Conservation (phyloP, 2,329 filamentous ascomycete species). For the Metarhizium humberi region DNA sequence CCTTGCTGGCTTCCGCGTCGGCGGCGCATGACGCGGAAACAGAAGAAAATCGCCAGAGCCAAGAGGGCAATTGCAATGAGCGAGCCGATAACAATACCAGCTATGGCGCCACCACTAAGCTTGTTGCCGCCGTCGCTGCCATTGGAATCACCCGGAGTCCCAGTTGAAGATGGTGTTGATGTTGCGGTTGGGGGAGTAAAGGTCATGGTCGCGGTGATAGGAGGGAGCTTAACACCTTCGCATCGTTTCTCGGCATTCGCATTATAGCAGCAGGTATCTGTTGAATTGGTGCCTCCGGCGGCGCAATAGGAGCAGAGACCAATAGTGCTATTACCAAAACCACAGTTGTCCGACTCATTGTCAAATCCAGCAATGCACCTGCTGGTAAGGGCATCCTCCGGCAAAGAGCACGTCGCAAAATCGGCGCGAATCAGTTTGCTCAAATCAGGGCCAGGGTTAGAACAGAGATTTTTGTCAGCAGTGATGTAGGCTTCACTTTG, state of each 20-base stretch:
- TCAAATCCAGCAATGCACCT: slow-evolving; percentile 65
- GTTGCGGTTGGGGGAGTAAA: slow-evolving; percentile 41
- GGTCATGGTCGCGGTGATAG: slow-evolving; percentile 59
- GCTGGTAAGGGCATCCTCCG: slow-evolving; percentile 66
- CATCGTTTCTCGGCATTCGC: slow-evolving; percentile 68
- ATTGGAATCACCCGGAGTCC: slow-evolving; percentile 11
- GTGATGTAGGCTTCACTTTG: slow-evolving; percentile 81
- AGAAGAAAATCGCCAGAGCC: slow-evolving; percentile 59
- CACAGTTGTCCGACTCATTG: slow-evolving; percentile 84
- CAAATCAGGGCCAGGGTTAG: slow-evolving; percentile 53
- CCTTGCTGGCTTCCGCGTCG: slow-evolving; percentile 53
- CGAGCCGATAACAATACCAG: slow-evolving; percentile 79
- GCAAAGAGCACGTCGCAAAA: slow-evolving; percentile 80
- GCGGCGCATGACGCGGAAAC: slow-evolving; percentile 41
- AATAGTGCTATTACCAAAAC: slow-evolving; percentile 60
- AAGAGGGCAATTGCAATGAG: slow-evolving; percentile 62
- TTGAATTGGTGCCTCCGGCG: slow-evolving; percentile 76
- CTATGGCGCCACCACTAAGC: slow-evolving; percentile 79
- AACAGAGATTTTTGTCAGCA: slow-evolving; percentile 64
- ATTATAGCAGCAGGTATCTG: slow-evolving; percentile 88
- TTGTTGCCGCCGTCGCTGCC: slow-evolving; percentile 21
- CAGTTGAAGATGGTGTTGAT: slow-evolving; percentile 22
- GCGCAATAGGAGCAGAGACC: slow-evolving; percentile 85
- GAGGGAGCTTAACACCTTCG: slow-evolving; percentile 66
- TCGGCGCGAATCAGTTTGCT: slow-evolving; percentile 78